These are phyloP conservation scores for Pythium sp. DNA, from an alignment of 352 stramenopile genomes.

Conservation along the genomic window DNA sequence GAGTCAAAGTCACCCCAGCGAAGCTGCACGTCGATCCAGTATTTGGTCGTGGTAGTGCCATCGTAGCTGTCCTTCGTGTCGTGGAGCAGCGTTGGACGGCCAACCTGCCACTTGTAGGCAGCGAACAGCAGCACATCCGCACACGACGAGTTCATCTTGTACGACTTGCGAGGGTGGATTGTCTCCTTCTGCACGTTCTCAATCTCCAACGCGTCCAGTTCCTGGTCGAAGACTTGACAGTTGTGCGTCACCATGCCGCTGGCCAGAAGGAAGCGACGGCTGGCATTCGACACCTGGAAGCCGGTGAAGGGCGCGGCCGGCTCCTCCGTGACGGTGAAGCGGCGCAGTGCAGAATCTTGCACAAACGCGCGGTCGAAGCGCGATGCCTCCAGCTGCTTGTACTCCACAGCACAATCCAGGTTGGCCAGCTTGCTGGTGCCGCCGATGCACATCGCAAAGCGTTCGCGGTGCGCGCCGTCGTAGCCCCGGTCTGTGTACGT, in stretches of 20 bases:
- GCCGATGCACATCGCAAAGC: slow-evolving; percentile 8
- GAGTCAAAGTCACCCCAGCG: slow-evolving; percentile 99
- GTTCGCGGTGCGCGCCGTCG: slow-evolving; percentile 3
- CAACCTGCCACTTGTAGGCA: slow-evolving; percentile 98
- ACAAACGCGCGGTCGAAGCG: slow-evolving; percentile 8
- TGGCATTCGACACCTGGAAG: slow-evolving; percentile 14
- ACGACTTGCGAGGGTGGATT: slow-evolving; percentile 99
- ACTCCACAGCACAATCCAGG: slow-evolving; percentile 8
- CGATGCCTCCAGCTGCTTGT: slow-evolving; percentile 7
- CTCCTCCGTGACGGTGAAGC: slow-evolving; percentile 12
- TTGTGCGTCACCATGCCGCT: slow-evolving; percentile 14
- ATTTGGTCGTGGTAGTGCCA: slow-evolving; percentile 95
- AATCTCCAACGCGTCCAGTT: slow-evolving; percentile 99
- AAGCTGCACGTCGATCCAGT: slow-evolving; percentile 99
- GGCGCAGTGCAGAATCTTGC: slow-evolving; percentile 9
- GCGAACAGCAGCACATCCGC: slow-evolving; percentile 99
- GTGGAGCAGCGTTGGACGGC: slow-evolving; percentile 80
- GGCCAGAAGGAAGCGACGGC: slow-evolving; percentile 21
- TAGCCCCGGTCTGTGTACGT: slow-evolving; percentile 7
- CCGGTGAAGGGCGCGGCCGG: slow-evolving; percentile 11
- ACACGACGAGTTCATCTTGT: slow-evolving; percentile 99
- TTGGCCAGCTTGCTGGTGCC: slow-evolving; percentile 4
- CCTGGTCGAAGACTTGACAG: slow-evolving; percentile 98
- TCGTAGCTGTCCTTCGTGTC: slow-evolving; percentile 98
- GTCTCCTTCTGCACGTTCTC: slow-evolving; percentile 99